Base-by-base conservation (phyloP, 2,329 filamentous ascomycete species). In the Escovopsis sp. region DNA sequence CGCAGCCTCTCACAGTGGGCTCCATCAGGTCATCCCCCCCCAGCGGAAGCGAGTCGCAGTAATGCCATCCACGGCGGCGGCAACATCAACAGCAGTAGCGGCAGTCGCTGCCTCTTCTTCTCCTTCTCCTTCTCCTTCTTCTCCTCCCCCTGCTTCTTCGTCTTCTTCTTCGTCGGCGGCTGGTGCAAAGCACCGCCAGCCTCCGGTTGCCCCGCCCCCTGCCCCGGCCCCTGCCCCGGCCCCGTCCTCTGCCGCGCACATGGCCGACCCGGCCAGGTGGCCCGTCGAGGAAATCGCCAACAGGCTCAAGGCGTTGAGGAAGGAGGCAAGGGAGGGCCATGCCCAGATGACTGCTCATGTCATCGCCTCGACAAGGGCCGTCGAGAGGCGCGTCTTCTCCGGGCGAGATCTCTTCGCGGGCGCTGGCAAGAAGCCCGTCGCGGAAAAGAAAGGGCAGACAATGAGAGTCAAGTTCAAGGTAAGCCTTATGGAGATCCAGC, bases 381-480 rank as follows among this genome's bases (percentile, higher is more conserved):
- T 51, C 5, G 53, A 61, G 35, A 57, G 54, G 18, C 58, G 56
- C 21, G 52, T 63, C 38, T 45, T 56, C 17, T 57, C 58, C 35
- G 60, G 62, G 31, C 48, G 53, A 8, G 66, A 71, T 38, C 58
- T 62, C 40, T 71, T 74, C 44, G 61, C 62, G 3, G 52, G 54
- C 30, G 50, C 72, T 40, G 56, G 52, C 13, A 50, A 49, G 15
- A 47, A 53, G 3, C 51, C 60, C 1, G 49, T 52, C 0, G 48
- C 56, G 3, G 54, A 58, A n/a, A 44, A 52, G 14, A 53, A 51
- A 33, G 51, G 48, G 5, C 55, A 57, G 15, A 60, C 57, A 3
- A 63, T 72, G 52, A 62, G 57, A 42, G 56, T 70, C 28, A 68
- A 63, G 43, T 59, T 63, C 37, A 73, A 72, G 60, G 64, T 67